Evolutionary conservation across 805 yeast genomes (phyloP).

Genomic region (Tetrapisispora iriomotensis): DNA sequence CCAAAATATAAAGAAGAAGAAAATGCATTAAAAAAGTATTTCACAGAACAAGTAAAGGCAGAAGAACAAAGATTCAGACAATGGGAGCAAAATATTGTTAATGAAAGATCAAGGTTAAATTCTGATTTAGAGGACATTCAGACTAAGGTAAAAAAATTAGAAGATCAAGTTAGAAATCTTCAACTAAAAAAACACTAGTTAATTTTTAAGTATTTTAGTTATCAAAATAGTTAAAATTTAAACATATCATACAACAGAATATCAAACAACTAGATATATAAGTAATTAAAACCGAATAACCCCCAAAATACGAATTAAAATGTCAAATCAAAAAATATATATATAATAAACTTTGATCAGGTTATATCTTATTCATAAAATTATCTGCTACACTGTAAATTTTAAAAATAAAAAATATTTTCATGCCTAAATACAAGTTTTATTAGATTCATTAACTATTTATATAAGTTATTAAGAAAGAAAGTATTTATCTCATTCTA

Average conservation of each 20-base stretch:
- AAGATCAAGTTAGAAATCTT: conserved; percentile 61
- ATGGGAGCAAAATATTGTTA: conserved; percentile 95
- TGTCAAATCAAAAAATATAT: background rate
- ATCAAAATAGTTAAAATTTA: too few relatives aligned
- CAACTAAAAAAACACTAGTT: conserved; percentile 41
- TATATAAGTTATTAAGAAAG: too few relatives aligned
- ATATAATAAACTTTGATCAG: background rate
- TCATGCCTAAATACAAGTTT: too few relatives aligned
- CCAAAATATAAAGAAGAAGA: conserved; percentile 96
- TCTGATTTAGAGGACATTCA: conserved; percentile 89
- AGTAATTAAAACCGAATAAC: too few relatives aligned
- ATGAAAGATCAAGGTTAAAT: conserved; percentile 88
- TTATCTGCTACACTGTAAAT: background rate
- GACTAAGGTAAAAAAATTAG: conserved; percentile 59
- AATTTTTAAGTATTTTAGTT: too few relatives aligned
- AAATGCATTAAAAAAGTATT: conserved; percentile 82
- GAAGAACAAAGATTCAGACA: conserved; percentile 97
- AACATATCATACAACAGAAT: too few relatives aligned
- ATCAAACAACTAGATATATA: too few relatives aligned
- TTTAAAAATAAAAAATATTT: background rate
- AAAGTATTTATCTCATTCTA: too few relatives aligned
- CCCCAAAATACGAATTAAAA: too few relatives aligned
- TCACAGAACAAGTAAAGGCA: conserved; percentile 92
- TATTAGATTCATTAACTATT: too few relatives aligned
- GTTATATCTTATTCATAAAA: background rate